Percentiles rank a stretch among this genome's conserved stretches.
Evolutionary conservation across 1,284 basidiomycete genomes (phyloP).

Genomic region (Rhodotorula mucilaginosa): DNA sequence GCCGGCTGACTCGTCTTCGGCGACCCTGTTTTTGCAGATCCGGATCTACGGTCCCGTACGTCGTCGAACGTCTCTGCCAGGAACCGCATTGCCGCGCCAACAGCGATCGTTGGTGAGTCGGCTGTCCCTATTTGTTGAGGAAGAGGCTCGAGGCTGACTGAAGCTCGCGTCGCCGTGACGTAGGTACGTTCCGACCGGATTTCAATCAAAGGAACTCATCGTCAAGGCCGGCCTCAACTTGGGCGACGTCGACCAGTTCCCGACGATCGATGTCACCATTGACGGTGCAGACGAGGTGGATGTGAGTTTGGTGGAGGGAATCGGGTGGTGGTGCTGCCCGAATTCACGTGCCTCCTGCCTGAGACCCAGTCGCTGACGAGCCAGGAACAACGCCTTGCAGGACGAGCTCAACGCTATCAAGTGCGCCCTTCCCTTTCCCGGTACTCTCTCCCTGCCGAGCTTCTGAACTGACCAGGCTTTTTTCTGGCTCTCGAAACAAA

Average conservation of each 20-base stretch:
- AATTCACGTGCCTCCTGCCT: background rate
- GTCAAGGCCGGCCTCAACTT: slow-evolving; percentile 73
- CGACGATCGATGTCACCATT: slow-evolving; percentile 87
- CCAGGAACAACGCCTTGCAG: background rate
- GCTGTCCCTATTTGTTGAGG: too few relatives aligned
- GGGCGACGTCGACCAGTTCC: slow-evolving; percentile 83
- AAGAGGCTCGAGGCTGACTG: background rate
- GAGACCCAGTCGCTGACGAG: background rate
- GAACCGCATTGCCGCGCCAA: slow-evolving; percentile 70
- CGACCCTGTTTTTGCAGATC: slow-evolving; percentile 20
- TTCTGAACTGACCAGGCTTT: background rate
- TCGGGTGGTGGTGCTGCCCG: too few relatives aligned
- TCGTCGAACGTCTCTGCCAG: slow-evolving; percentile 87
- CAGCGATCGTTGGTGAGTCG: slow-evolving; percentile 52
- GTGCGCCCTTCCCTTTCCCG: slow-evolving; percentile 4
- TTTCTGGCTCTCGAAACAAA: slow-evolving; percentile 1
- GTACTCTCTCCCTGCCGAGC: too few relatives aligned
- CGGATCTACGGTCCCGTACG: slow-evolving; percentile 96
- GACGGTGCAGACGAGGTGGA: slow-evolving; percentile 89
- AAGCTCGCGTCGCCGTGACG: background rate
- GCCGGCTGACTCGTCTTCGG: background rate
- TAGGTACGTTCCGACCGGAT: slow-evolving; percentile 90
- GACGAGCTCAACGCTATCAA: slow-evolving; percentile 87
- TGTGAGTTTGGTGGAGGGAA: slow-evolving; percentile 52
- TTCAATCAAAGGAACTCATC: slow-evolving; percentile 95